Percentiles rank a stretch among this genome's conserved stretches.
Conservation (phyloP, 305 asterid species). For the Fraxinus latifolia region DNA sequence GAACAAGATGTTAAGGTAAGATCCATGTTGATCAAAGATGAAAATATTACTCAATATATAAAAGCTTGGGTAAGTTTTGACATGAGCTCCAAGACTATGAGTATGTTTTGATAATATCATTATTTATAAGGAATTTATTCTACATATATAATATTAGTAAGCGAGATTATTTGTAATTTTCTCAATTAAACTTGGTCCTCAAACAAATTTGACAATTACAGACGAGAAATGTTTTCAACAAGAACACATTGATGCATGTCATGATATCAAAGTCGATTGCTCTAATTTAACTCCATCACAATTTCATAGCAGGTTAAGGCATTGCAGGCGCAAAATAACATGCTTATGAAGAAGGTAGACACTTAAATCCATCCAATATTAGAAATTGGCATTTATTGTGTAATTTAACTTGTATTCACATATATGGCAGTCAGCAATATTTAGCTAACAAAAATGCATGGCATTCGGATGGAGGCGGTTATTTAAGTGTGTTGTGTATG, state of each 20-base stretch:
- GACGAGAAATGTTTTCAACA: background rate
- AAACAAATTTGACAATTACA: background rate
- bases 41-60: background rate
- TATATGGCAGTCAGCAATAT: background rate
- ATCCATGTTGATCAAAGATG: background rate
- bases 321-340: constrained; percentile 67
- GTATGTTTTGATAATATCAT: background rate
- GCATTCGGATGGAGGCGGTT: background rate
- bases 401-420: background rate
- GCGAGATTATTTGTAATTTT: too few species aligned
- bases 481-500: background rate
- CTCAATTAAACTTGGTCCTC: background rate
- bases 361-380: background rate
- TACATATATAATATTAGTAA: background rate
- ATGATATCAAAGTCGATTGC: background rate
- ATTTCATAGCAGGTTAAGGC: constrained; percentile 58
- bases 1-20: background rate
- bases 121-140: background rate
- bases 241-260: background rate
- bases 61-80: background rate
- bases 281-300: background rate
- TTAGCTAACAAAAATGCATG: background rate
- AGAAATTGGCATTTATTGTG: background rate
- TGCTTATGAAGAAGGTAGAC: constrained; percentile 57
- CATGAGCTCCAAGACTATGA: background rate